phyloP scores from a whole-genome alignment of 208 protist species.

The Vickermania ingenoplastis region DNA sequence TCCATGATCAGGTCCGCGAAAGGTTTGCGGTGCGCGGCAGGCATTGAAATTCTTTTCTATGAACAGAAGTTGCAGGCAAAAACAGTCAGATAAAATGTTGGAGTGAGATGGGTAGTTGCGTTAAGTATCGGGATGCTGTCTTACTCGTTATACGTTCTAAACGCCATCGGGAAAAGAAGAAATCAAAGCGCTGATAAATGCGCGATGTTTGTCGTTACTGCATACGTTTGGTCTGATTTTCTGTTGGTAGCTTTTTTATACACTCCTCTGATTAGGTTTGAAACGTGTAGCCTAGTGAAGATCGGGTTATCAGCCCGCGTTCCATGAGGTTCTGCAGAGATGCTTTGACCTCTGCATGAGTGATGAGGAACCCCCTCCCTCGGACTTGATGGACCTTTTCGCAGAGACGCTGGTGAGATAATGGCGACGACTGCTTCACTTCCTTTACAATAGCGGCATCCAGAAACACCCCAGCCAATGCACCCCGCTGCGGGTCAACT shows the following conservation, averaged over 20 bases:
- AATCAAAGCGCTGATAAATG: conserved; percentile 1
- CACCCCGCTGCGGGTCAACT: not conserved
- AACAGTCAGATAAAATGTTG: too few relatives aligned
- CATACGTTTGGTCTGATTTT: too few relatives aligned
- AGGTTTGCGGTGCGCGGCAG: conserved; percentile 25
- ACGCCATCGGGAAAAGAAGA: too few relatives aligned
- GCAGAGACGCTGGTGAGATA: conserved; percentile 46
- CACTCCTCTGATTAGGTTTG: not conserved
- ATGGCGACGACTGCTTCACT: conserved; percentile 46
- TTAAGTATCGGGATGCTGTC: too few relatives aligned
- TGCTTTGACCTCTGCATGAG: conserved; percentile 41
- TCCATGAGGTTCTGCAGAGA: conserved; percentile 54
- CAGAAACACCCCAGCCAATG: conserved; percentile 23
- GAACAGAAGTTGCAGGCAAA: not conserved
- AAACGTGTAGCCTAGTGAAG: conserved; percentile 20
- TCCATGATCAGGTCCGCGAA: conserved; percentile 52
- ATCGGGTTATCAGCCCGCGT: conserved; percentile 48
- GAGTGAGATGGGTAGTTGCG: too few relatives aligned
- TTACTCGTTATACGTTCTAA: too few relatives aligned
- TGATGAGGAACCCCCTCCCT: conserved; percentile 21
- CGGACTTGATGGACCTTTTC: conserved; percentile 17
- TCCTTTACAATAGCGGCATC: conserved; percentile 59
- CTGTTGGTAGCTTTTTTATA: too few relatives aligned
- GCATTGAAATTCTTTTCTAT: not conserved
- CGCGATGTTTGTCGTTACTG: too few relatives aligned